These are phyloP conservation scores for Rhododendron henanense DNA, from an alignment of 148 eudicot species.

Conservation along the genomic window DNA sequence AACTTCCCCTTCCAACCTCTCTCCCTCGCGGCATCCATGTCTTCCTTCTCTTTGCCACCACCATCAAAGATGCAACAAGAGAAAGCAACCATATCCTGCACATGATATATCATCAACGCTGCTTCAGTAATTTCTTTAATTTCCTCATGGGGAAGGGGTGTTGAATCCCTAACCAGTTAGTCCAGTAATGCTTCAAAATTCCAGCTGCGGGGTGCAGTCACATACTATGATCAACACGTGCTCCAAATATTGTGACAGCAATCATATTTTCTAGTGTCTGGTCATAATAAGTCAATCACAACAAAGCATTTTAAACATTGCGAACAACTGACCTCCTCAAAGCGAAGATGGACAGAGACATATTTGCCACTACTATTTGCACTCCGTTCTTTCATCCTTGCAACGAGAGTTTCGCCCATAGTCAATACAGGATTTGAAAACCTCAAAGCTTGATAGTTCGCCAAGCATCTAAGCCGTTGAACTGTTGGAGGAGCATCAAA, in stretches of 20 bases:
- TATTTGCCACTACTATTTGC: slow-evolving; percentile 78
- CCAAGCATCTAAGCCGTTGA: slow-evolving; percentile 87
- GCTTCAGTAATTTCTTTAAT: not conserved
- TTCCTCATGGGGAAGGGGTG: not conserved
- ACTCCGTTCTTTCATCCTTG: slow-evolving; percentile 89
- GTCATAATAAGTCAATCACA: not conserved
- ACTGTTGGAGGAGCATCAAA: slow-evolving; percentile 93
- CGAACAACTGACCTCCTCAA: slow-evolving; percentile 84
- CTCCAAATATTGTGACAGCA: not conserved
- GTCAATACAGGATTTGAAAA: slow-evolving; percentile 70
- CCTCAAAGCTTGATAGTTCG: slow-evolving; percentile 90
- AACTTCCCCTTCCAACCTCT: slow-evolving; percentile 99
- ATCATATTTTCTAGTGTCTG: not conserved
- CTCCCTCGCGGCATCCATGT: slow-evolving; percentile 96
- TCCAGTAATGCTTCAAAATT: not conserved
- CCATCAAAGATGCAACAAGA: slow-evolving; percentile 96
- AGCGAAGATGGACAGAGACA: slow-evolving; percentile 96
- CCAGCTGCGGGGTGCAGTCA: not conserved
- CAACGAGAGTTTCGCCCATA: slow-evolving; percentile 68
- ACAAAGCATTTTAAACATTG: not conserved
- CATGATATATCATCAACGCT: not conserved
- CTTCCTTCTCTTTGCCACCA: slow-evolving; percentile 64
- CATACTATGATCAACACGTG: slow-evolving; percentile 2
- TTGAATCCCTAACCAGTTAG: not conserved
- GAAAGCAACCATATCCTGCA: slow-evolving; percentile 98